Evolutionary conservation across 192 early-diverging fungal species (phyloP).

Genomic region (Phycomyces blakesleeanus): DNA sequence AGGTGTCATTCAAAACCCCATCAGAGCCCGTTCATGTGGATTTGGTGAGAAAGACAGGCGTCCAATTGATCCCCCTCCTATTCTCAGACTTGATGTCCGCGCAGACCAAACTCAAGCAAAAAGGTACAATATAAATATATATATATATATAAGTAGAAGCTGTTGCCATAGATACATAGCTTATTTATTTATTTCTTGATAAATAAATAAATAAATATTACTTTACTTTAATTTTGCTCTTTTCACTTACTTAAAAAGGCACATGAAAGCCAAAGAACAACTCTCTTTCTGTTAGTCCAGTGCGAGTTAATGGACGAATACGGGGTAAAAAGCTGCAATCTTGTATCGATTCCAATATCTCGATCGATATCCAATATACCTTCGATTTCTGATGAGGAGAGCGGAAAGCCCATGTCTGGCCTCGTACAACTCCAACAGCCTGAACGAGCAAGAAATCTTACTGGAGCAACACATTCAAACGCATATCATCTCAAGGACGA

Average conservation of each 20-base stretch:
- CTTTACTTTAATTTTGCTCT: no score
- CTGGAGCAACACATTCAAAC: slow-evolving; percentile 53
- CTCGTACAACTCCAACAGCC: slow-evolving; percentile 19
- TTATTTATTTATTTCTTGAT: no score
- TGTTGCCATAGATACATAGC: no score
- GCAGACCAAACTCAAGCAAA: no score
- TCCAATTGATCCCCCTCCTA: slow-evolving; percentile 68
- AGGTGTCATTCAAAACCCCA: slow-evolving; percentile 60
- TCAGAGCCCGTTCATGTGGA: slow-evolving; percentile 68
- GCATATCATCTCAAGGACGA: slow-evolving; percentile 45
- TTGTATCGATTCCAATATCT: slow-evolving; percentile 44
- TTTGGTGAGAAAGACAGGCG: slow-evolving; percentile 76
- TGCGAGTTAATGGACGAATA: slow-evolving; percentile 55
- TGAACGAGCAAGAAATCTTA: slow-evolving; percentile 50
- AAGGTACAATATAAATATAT: no score
- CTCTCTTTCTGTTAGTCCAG: slow-evolving; percentile 54
- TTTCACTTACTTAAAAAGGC: no score
- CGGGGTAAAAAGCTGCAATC: slow-evolving; percentile 43
- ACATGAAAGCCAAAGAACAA: slow-evolving; percentile 49
- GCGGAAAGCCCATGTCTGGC: no score
- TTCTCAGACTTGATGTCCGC: slow-evolving; percentile 61
- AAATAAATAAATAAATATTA: no score
- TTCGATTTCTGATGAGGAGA: not conserved
- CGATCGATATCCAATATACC: slow-evolving; percentile 2
- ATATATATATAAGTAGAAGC: no score